A percentile compares a stretch with the other conserved stretches of the same genome.
Conservation (phyloP, 2,329 filamentous ascomycete species). For the Herpomyces periplanetae region DNA sequence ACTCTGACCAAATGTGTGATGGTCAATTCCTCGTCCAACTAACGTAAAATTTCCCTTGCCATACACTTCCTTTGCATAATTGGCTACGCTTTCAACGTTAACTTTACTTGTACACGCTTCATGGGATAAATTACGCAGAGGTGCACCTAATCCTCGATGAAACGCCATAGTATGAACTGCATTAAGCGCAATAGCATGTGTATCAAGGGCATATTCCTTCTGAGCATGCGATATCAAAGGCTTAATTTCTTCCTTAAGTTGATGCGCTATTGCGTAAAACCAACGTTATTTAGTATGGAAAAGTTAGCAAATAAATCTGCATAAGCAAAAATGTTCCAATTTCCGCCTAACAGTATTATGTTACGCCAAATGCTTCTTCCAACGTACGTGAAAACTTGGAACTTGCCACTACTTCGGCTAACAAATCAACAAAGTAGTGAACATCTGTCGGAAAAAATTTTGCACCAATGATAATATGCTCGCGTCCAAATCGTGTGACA, state of each 20-base stretch:
- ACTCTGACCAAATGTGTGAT: conserved; percentile 47
- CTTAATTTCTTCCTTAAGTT: conserved; percentile 59
- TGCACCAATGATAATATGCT: conserved; percentile 63
- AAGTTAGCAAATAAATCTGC: no score
- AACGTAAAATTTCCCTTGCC: conserved; percentile 64
- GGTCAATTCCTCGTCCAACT: conserved; percentile 49
- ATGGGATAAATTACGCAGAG: conserved; percentile 28
- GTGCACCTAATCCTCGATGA: conserved; percentile 57
- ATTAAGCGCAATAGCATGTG: conserved; percentile 35
- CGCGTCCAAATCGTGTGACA: conserved; percentile 50
- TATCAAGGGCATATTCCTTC: conserved; percentile 21
- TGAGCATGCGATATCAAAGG: conserved; percentile 37
- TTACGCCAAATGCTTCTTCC: conserved; percentile 2
- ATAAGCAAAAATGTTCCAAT: no score
- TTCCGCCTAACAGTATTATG: conserved; percentile 1
- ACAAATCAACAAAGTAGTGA: conserved; percentile 81
- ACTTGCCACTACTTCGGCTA: conserved; percentile 56
- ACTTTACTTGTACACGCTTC: conserved; percentile 42
- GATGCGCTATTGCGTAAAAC: conserved; percentile 32
- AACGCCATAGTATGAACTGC: conserved; percentile 55
- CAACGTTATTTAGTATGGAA: conserved; percentile 1
- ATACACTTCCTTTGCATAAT: conserved; percentile 41
- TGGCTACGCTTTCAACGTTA: conserved; percentile 27
- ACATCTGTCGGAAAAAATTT: conserved; percentile 85
- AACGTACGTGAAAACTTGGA: conserved; percentile 36